Evolutionary conservation across 352 stramenopile species (phyloP).

Genomic region (Thraustotheca clavata): DNA sequence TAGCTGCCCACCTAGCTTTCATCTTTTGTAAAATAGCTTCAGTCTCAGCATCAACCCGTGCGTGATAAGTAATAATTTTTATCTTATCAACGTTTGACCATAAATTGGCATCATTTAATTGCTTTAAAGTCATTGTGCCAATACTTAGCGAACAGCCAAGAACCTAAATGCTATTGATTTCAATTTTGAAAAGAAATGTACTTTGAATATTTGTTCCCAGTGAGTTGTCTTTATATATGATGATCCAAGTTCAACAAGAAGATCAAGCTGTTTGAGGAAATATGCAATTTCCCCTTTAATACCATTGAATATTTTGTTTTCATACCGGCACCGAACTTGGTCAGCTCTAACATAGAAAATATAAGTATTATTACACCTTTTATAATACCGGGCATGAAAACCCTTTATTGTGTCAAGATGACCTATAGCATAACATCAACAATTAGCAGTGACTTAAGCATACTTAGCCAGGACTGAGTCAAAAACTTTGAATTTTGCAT

Average conservation of each 20-base stretch:
- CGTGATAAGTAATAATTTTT: constrained; percentile 44
- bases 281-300: background rate
- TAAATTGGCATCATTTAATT: background rate
- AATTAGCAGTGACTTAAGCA: background rate
- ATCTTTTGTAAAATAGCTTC: constrained; percentile 51
- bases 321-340: constrained; percentile 7
- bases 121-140: constrained; percentile 3
- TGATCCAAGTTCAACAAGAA: constrained; percentile 8
- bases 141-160: background rate
- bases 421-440: background rate
- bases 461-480: constrained; percentile 43
- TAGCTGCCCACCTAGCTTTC: constrained; percentile 34
- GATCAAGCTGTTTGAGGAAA: background rate
- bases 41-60: constrained; percentile 42
- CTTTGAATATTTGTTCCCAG: constrained; percentile 20
- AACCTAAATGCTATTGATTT: background rate
- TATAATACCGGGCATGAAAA: background rate
- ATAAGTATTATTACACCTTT: background rate
- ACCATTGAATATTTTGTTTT: constrained; percentile 16
- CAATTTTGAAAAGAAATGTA: background rate
- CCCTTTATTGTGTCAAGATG: background rate
- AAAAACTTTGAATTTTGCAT: constrained; percentile 68
- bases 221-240: constrained; percentile 10
- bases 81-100: constrained; percentile 29
- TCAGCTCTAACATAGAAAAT: background rate